These are phyloP conservation scores for Podospora didyma DNA, from an alignment of 495 filamentous ascomycete genomes.

Conservation along the genomic window DNA sequence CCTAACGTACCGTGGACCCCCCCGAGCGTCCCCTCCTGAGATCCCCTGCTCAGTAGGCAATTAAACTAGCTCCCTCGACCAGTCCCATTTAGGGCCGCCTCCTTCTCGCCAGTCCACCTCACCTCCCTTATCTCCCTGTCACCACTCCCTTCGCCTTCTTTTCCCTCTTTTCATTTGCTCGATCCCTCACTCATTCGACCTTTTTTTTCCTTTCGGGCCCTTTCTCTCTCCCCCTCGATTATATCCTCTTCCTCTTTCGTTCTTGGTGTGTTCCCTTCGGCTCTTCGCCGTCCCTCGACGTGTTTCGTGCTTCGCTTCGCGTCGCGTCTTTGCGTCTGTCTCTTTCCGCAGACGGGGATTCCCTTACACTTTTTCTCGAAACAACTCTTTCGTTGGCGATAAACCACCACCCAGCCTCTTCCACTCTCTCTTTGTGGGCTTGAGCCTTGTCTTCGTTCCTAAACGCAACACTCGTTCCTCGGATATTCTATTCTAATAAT, in stretches of 20 bases:
- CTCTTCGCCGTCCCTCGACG: background rate
- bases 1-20: background rate
- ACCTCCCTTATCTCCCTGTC: constrained; percentile 21
- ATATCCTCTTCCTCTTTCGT: constrained; percentile 12
- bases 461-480: constrained; percentile 4
- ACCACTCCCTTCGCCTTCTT: constrained; percentile 17
- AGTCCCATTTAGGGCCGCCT: constrained; percentile 16
- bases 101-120: constrained; percentile 15
- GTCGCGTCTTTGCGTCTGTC: background rate
- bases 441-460: background rate
- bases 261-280: background rate
- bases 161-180: constrained; percentile 17
- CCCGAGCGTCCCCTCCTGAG: constrained; percentile 6
- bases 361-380: constrained; percentile 1
- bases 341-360: background rate
- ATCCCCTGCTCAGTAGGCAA: constrained; percentile 21
- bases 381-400: background rate
- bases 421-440: background rate
- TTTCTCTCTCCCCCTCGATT: constrained; percentile 5
- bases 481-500: constrained; percentile 7
- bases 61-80: constrained; percentile 27
- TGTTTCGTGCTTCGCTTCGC: background rate
- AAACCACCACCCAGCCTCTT: background rate
- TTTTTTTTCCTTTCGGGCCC: constrained; percentile 17
- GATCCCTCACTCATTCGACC: constrained; percentile 25